phyloP scores from a whole-genome alignment of 2,329 filamentous ascomycete genomes.

The Exserohilum turcica region DNA sequence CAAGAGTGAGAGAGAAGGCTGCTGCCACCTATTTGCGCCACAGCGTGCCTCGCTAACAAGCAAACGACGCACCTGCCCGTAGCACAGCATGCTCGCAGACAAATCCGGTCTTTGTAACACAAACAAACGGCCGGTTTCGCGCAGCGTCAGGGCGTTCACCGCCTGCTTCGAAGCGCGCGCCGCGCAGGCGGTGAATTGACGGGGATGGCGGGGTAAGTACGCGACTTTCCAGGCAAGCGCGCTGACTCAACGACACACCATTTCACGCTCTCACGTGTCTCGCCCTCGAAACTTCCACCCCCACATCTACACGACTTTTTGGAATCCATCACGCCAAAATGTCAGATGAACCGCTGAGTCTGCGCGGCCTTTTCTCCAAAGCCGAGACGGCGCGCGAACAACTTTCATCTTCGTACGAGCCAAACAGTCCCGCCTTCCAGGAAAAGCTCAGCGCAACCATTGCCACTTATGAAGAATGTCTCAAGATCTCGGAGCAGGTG shows the following conservation, averaged over 20 bases:
- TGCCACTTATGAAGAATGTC: conserved; percentile 73
- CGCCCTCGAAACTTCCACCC: conserved; percentile 7
- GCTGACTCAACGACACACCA: conserved; percentile 28
- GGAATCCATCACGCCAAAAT: conserved; percentile 14
- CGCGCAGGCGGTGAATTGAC: conserved; percentile 6
- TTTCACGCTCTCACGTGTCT: conserved; percentile 32
- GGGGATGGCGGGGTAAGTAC: conserved; percentile 25
- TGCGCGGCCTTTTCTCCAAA: conserved; percentile 59
- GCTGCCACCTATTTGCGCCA: conserved; percentile 18
- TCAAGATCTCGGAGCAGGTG: conserved; percentile 69
- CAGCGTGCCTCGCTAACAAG: conserved; percentile 8
- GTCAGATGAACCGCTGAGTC: conserved; percentile 58
- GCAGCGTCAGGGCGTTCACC: not conserved
- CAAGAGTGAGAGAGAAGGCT: conserved; percentile 15
- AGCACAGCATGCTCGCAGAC: not conserved
- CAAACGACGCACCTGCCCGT: conserved; percentile 25
- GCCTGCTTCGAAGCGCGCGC: not conserved
- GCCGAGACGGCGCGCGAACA: conserved; percentile 61
- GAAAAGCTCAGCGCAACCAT: conserved; percentile 71
- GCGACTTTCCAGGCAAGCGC: conserved; percentile 16
- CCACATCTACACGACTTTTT: conserved; percentile 1
- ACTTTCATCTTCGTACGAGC: conserved; percentile 68
- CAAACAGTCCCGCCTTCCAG: conserved; percentile 68
- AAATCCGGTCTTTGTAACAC: not conserved
- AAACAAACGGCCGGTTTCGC: not conserved